Conservation (phyloP, 768 basidiomycete genomes). For the Calvatia gigantea region DNA sequence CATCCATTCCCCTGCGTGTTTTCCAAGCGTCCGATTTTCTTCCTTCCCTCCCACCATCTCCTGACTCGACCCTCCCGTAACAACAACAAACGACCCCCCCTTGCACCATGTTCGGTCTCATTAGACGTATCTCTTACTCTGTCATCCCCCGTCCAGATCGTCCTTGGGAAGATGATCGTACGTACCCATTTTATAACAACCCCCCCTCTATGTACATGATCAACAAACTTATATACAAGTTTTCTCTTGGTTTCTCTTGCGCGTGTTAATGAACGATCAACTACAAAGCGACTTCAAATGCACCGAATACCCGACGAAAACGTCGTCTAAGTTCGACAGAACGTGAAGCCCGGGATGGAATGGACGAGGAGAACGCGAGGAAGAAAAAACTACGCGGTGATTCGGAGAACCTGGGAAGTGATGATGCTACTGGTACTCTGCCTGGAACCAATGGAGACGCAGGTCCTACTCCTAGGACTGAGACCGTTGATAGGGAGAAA, state of each 20-base stretch:
- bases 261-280: neutral
- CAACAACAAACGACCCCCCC: neutral
- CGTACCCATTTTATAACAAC: too few species aligned
- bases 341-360: conserved; percentile 34
- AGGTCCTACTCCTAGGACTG: conserved; percentile 20
- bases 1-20: neutral
- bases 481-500: conserved; percentile 16
- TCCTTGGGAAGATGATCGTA: conserved; percentile 77
- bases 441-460: conserved; percentile 7
- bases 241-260: too few species aligned
- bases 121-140: conserved; percentile 68
- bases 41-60: neutral
- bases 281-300: conserved; percentile 64
- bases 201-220: too few species aligned
- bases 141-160: conserved; percentile 69
- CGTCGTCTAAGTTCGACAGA: conserved; percentile 56
- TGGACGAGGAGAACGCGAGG: conserved; percentile 34
- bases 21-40: neutral
- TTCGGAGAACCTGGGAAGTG: conserved; percentile 20
- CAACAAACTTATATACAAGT: too few species aligned
- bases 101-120: conserved; percentile 57
- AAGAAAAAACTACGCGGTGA: conserved; percentile 46
- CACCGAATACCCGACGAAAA: conserved; percentile 65
- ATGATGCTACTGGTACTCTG: neutral
- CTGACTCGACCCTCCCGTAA: neutral